Base-by-base conservation (phyloP, 2,329 filamentous ascomycete species). In the Colletotrichum sp. region DNA sequence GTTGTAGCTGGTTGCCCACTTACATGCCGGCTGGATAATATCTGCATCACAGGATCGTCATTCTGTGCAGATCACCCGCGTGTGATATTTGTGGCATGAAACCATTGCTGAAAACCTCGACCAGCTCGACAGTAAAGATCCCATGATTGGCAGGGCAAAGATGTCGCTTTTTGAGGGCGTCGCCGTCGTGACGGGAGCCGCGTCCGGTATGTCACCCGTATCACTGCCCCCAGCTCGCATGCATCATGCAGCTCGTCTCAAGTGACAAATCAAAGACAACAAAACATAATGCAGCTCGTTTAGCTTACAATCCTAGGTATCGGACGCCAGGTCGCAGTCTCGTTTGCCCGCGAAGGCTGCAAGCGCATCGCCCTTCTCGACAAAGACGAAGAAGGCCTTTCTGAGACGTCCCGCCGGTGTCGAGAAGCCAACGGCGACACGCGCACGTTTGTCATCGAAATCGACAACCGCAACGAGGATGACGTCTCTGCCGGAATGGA, bases 281-380 rank as follows among this genome's bases (percentile, higher is more conserved):
- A 22, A 25, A 52, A 59, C 8, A 28, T 59, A 30, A 19, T 13
- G 16, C 15, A 27, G 55, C 25, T 44, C 16, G 9, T 60, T 27
- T n/a, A 34, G 25, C 32, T 15, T 16, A 68, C 44, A n/a, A 9
- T 9, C 15, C n/a, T 30, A 87, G 86, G 86, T 19, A 88, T 88
- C 71, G 86, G 86, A 13, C 82, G 84, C 52, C 84, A 85, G 57
- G 84, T 83, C 19, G 86, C 87, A 22, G 77, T 86, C 19, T 85
- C 87, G 1, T 88, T 89, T 77, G 86, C 84, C 3, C 79, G 78
- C 11, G 86, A 88, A 79, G 87, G 87, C 61, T 89, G 87, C 77
- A 78, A 76, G 8, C 83, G 82, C 52, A 84, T 89, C 67, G 83
- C 83, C 15, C 82, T 89, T 12, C 82, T 85, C 11, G 87, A 88